Base-by-base conservation (phyloP, 305 asterid species). In the Fraxinus latifolia region DNA sequence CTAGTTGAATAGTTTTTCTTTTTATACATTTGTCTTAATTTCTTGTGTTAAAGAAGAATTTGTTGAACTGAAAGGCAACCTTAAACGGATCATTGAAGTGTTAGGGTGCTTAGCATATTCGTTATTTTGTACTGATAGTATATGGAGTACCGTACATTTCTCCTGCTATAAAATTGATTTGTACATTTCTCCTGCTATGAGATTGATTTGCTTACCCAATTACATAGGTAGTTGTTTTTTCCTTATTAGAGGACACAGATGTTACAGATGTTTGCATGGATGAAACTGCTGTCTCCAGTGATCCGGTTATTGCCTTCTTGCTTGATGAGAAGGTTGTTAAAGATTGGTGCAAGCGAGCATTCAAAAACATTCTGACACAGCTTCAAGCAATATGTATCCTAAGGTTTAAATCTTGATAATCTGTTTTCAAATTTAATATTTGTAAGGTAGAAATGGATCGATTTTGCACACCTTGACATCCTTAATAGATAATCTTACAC, bases 191-290 rank as follows among this genome's bases (percentile, higher is more conserved):
- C 29, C 12, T 86, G 50, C 74, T 83, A 39, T 80, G 53, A 55
- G 67, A 67, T 55, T 81, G 36, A 60, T 76, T 67, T 83, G 75
- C 77, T 80, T 44, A 36, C 42, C 53, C 34, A 78, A 37, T 77
- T 37, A 53, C 80, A 33, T 47, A 74, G 29, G 76, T 74, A 79
- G 27, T 77, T 84, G 78, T 39, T 68, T 85, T 85, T 84, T 85
- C 97, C 93, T 95, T 92, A 90, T 92, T 82, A 25, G 78, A 80
- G 85, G 76, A 8, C 78, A 80, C 92, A 96, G 99, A 96, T 91
- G 91, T 94, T 83, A 90, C 92, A 32, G 97, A 94, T 90, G 99
- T 94, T 79, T 96, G 99, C 84, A 96, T 96, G 98, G 97, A 96
- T 86, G 99, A 96, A 89, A 90, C 86, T 88, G 98, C 98, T 80